Conservation (phyloP, 148 eudicot species). For the Linanthus parryae region DNA sequence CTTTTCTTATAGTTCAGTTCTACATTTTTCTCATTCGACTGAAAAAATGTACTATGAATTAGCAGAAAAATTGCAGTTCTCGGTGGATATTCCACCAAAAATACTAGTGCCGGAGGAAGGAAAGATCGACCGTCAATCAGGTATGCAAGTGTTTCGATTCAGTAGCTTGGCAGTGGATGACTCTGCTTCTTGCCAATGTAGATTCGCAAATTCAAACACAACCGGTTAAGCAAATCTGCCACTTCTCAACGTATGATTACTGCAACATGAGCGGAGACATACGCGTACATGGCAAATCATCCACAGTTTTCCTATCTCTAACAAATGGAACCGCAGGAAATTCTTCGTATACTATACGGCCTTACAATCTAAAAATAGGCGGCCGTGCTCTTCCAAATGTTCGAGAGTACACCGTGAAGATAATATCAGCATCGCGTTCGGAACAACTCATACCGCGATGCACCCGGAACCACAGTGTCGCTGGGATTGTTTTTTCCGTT, state of each 20-base stretch:
- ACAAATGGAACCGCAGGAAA: constrained; percentile 13
- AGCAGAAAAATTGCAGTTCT: too few species aligned
- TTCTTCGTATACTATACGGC: constrained; percentile 28
- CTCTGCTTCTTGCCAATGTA: too few species aligned
- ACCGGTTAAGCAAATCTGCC: constrained; percentile 31
- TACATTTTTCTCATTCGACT: too few species aligned
- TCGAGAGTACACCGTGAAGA: constrained; percentile 15
- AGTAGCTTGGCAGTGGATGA: too few species aligned
- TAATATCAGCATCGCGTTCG: neutral
- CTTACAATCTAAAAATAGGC: constrained; percentile 45
- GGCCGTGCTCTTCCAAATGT: constrained; percentile 19
- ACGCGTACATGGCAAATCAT: constrained; percentile 49
- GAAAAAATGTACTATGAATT: too few species aligned
- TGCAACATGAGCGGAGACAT: constrained; percentile 46
- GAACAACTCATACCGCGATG: constrained; percentile 13
- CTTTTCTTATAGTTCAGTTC: too few species aligned
- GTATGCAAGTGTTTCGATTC: too few species aligned
- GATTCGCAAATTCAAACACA: neutral
- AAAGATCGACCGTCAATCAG: too few species aligned
- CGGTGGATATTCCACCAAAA: too few species aligned
- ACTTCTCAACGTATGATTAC: constrained; percentile 35
- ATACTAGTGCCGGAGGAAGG: too few species aligned
- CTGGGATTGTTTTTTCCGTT: constrained; percentile 40
- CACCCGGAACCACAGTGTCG: constrained; percentile 24
- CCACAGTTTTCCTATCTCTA: constrained; percentile 32